Evolutionary conservation across 805 yeast species (phyloP), one percentile per base, ranked within the genome.

Genomic region (Metschnikowia reukaufii): DNA sequence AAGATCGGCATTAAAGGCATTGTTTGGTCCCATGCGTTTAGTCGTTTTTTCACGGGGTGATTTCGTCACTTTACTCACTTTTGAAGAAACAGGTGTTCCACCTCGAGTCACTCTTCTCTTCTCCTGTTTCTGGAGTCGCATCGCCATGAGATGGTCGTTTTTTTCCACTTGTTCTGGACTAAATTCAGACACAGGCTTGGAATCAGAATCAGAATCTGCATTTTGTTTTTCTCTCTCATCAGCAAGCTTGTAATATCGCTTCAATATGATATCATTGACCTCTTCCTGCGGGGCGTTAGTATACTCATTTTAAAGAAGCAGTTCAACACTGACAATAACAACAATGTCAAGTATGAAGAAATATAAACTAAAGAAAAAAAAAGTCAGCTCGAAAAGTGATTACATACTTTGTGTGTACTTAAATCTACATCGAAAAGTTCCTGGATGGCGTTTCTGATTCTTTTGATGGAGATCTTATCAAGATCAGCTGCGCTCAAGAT

Each of bases 401-500:
- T 2, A 68, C 74, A 49, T 68, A 70, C 75, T 56, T 76, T 71
- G 48, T 76, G 67, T 0, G 70, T 67, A 17, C 57, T 66, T 36
- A 86, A 70, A 52, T 84, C 82, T 1, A 76, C 70, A 4, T 76
- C 78, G 57, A 82, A 86, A 27, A 88, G 68, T 50, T 79, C 86
- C 60, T 83, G 88, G n/a, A 88, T 58, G 0, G 91, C 92, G 49
- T 76, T 74, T 50, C 95, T 70, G 19, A 88, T 79, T 60, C 79
- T 77, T 62, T 84, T 85, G 6, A 86, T 89, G 0, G 91, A 80
- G 13, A 87, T 81, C 50, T 78, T 73, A 49, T 83, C 84, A 27
- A 86, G 72, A 56, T 87, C 85, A 0, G 91, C 80, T 6, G 81
- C 90, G 41, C 83, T 70, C 31, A 88, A 65, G 9, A 88, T 86